phyloP scores from a whole-genome alignment of 257 asterid genomes.

The Salvia splendens region DNA sequence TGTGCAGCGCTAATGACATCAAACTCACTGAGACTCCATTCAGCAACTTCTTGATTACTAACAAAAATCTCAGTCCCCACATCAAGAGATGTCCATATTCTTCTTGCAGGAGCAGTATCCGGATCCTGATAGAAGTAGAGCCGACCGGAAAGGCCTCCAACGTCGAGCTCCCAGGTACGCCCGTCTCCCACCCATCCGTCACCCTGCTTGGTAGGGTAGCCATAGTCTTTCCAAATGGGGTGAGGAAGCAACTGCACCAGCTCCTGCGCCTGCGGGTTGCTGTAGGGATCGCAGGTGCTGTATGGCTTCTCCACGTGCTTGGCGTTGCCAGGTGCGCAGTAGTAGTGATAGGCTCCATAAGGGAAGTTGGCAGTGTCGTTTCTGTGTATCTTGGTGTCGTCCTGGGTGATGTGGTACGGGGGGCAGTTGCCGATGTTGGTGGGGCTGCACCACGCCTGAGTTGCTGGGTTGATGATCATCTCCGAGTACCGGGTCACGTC shows the following conservation, averaged over 20 bases:
- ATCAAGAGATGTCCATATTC: conserved; percentile 77
- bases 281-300: conserved; percentile 65
- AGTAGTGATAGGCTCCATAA: conserved; percentile 64
- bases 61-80: conserved; percentile 80
- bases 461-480: conserved; percentile 64
- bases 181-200: conserved; percentile 65
- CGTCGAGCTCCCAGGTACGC: conserved; percentile 65
- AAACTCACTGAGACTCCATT: conserved; percentile 69
- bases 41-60: conserved; percentile 69
- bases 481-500: conserved; percentile 66
- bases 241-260: conserved; percentile 68
- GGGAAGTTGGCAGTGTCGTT: conserved; percentile 60
- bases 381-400: conserved; percentile 45
- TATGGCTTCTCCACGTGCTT: conserved; percentile 53
- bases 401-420: conserved; percentile 62
- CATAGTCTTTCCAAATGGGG: conserved; percentile 65
- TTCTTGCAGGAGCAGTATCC: conserved; percentile 56
- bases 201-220: conserved; percentile 64
- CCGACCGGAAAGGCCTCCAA: conserved; percentile 64
- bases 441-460: conserved; percentile 63
- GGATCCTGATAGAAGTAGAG: conserved; percentile 84
- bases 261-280: conserved; percentile 74
- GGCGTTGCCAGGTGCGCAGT: conserved; percentile 73
- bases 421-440: conserved; percentile 55
- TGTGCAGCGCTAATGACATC: conserved; percentile 44